phyloP scores from a whole-genome alignment of 148 eudicot genomes.

The Vaccinium myrtillus region DNA sequence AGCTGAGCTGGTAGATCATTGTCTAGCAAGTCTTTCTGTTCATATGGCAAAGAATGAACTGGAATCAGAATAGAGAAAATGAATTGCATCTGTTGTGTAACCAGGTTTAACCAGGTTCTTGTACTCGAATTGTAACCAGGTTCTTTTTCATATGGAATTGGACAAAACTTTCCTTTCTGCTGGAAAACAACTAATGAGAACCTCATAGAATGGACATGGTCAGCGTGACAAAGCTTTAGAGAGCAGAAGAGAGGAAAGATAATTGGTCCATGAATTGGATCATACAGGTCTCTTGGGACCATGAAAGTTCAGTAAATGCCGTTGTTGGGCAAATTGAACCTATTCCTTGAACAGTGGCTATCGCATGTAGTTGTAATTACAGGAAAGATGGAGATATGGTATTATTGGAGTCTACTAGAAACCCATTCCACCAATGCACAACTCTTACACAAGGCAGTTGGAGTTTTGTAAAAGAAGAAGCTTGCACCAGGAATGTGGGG shows the following conservation, averaged over 20 bases:
- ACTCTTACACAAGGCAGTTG: neutral
- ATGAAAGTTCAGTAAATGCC: neutral
- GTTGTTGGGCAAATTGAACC: neutral
- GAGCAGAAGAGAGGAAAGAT: neutral
- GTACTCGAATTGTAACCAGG: neutral
- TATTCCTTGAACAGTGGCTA: neutral
- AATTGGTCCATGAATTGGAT: neutral
- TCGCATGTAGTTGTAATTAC: neutral
- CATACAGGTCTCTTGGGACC: neutral
- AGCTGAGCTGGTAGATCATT: constrained; percentile 20
- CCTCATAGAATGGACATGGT: neutral
- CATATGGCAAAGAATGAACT: constrained; percentile 32
- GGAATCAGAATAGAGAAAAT: neutral
- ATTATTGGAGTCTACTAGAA: neutral
- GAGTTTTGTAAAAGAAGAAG: neutral
- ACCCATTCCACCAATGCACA: neutral
- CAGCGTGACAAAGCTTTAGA: neutral
- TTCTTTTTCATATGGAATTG: neutral
- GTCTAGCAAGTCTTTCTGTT: constrained; percentile 20
- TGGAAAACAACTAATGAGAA: neutral
- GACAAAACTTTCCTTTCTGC: neutral
- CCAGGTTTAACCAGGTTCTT: neutral
- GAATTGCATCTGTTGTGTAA: neutral
- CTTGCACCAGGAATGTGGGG: neutral
- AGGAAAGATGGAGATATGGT: neutral